A percentile compares a stretch with the other conserved stretches of the same genome.
Evolutionary conservation across 108 stramenopile species (phyloP).

Genomic region (Cyclotella atomus): DNA sequence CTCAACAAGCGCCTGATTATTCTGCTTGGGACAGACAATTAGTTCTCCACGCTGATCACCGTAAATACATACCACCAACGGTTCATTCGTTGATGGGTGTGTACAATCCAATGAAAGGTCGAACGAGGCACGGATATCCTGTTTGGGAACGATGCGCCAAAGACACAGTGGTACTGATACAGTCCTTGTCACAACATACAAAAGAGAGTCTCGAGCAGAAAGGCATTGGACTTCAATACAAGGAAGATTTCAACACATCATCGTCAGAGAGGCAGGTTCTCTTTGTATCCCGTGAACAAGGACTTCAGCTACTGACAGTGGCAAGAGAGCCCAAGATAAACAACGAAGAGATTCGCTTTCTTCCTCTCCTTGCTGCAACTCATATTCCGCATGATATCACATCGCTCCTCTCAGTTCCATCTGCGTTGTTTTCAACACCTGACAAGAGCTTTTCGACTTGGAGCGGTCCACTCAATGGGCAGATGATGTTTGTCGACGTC

Average conservation of each 20-base stretch:
- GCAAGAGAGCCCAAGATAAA: not conserved
- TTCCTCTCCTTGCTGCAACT: not conserved
- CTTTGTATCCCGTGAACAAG: not conserved
- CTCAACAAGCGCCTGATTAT: constrained; percentile 4
- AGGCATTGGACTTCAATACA: constrained; percentile 6
- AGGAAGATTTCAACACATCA: not conserved
- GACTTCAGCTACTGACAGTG: not conserved
- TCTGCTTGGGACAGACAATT: constrained; percentile 14
- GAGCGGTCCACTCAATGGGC: not conserved
- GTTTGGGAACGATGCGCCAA: constrained; percentile 5
- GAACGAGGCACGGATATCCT: constrained; percentile 14
- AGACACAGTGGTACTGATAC: not conserved
- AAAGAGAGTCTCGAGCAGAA: constrained; percentile 9
- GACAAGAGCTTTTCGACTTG: constrained; percentile 19
- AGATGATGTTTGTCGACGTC: not conserved
- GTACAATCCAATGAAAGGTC: constrained; percentile 9
- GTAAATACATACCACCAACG: not conserved
- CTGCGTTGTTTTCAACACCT: constrained; percentile 4
- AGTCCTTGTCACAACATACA: not conserved
- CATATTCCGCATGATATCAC: not conserved
- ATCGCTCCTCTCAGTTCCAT: not conserved
- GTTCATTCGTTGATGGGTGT: constrained; percentile 21
- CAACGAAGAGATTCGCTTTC: no score
- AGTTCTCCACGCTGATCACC: constrained; percentile 20
- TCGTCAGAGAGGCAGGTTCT: not conserved